A percentile compares a stretch with the other conserved stretches of the same genome.
Evolutionary conservation across 2,329 filamentous ascomycete species (phyloP).

Genomic region (Domatiomyces catenatus): DNA sequence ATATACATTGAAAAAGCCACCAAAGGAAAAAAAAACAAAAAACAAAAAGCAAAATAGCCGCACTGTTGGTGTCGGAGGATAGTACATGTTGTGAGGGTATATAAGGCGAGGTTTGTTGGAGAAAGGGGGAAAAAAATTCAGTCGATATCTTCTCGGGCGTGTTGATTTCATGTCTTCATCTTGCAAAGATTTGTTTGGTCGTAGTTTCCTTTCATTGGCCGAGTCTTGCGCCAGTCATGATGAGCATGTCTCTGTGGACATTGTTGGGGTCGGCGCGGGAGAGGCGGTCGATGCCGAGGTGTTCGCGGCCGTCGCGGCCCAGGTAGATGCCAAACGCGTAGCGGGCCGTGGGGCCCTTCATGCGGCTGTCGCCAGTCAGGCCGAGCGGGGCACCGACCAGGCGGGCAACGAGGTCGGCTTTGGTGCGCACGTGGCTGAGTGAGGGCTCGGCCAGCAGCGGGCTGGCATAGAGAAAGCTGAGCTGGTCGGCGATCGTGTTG

Average conservation of each 20-base stretch:
- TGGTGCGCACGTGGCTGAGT: constrained; percentile 54
- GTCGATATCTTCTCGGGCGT: background rate
- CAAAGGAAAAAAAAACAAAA: no score
- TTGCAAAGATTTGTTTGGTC: background rate
- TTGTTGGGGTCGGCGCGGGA: constrained; percentile 17
- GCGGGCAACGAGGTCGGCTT: constrained; percentile 51
- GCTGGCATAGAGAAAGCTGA: constrained; percentile 61
- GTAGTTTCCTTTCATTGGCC: background rate
- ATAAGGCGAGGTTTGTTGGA: no score
- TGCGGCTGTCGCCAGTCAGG: constrained; percentile 23
- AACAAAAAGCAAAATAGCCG: no score
- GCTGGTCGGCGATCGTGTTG: constrained; percentile 56
- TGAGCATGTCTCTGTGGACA: background rate
- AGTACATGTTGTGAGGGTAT: no score
- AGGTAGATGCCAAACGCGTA: constrained; percentile 45
- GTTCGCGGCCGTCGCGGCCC: constrained; percentile 44
- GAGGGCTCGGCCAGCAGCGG: constrained; percentile 56
- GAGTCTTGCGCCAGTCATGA: background rate
- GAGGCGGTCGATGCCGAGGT: constrained; percentile 44
- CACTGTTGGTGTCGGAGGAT: no score
- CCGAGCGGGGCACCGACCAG: constrained; percentile 40
- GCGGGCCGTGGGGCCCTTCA: constrained; percentile 10
- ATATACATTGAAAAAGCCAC: no score
- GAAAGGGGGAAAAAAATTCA: no score
- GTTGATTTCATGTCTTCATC: background rate